Conservation (phyloP, 192 early-diverging fungal genomes). For the Backusella macrospora region DNA sequence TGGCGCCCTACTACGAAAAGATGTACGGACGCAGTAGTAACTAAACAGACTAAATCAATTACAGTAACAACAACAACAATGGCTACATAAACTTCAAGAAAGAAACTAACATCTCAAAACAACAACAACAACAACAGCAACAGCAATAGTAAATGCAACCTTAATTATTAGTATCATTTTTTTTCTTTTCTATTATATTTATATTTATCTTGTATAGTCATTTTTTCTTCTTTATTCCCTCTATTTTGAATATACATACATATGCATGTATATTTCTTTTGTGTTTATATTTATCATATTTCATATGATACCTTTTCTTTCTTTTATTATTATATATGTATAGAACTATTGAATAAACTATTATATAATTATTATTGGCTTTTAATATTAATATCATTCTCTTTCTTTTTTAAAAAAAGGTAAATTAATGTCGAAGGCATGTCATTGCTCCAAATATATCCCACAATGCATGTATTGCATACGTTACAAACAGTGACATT, state of each 20-base stretch:
- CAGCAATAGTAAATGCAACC: neutral
- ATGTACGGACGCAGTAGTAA: slow-evolving; percentile 15
- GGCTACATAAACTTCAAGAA: too few species aligned
- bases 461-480: slow-evolving; percentile 9
- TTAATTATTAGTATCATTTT: neutral
- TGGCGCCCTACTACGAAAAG: slow-evolving; percentile 45
- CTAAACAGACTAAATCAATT: neutral
- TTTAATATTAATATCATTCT: neutral
- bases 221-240: neutral
- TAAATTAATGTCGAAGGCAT: slow-evolving; percentile 12
- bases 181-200: neutral
- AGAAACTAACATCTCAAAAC: too few species aligned
- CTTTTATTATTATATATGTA: neutral
- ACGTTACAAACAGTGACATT: slow-evolving; percentile 15
- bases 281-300: slow-evolving; percentile 11
- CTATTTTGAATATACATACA: neutral
- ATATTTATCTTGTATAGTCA: neutral
- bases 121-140: too few species aligned
- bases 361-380: neutral
- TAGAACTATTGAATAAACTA: neutral
- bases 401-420: neutral
- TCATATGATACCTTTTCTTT: neutral
- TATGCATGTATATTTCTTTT: neutral
- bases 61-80: neutral
- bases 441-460: slow-evolving; percentile 17